Evolutionary conservation across 139 green algal species (phyloP).

Genomic region (Picochlorum sp.): DNA sequence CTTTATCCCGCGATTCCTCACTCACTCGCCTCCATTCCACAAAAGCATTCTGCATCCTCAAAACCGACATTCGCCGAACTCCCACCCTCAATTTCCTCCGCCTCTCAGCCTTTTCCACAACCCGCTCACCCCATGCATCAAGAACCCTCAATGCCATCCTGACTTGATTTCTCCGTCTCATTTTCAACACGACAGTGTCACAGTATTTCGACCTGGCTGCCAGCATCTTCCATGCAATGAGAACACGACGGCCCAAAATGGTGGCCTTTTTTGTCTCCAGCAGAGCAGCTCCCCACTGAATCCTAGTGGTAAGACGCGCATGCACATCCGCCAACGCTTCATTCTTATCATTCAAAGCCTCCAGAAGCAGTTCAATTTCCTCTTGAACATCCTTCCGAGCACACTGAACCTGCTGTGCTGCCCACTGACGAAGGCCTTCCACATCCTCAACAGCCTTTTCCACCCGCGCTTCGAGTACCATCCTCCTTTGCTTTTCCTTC

Average conservation of each 20-base stretch:
- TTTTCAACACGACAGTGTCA: conserved; percentile 21
- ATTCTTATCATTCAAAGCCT: conserved; percentile 20
- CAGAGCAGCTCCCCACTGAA: conserved; percentile 32
- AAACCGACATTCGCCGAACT: conserved; percentile 19
- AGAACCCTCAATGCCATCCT: conserved; percentile 4
- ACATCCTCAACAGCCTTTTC: conserved; percentile 36
- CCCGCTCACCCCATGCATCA: conserved; percentile 16
- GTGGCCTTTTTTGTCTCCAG: conserved; percentile 16
- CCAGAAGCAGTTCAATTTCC: conserved; percentile 37
- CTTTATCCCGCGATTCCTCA: neutral
- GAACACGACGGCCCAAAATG: conserved; percentile 4
- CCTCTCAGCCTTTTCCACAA: conserved; percentile 2
- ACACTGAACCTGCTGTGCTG: conserved; percentile 41
- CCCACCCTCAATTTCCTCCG: conserved; percentile 8
- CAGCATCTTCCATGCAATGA: conserved; percentile 7
- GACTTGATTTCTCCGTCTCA: conserved; percentile 11
- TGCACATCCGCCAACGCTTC: conserved; percentile 16
- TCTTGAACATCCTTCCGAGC: conserved; percentile 44
- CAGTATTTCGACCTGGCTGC: conserved; percentile 9
- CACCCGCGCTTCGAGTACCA: conserved; percentile 38
- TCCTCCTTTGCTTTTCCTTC: conserved; percentile 43
- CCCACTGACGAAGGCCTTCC: conserved; percentile 38
- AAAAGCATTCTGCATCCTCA: conserved; percentile 21
- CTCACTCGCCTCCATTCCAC: neutral
- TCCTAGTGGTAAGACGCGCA: conserved; percentile 16